Conservation (phyloP, 768 basidiomycete genomes). For the Hysterangium stoloniferum region DNA sequence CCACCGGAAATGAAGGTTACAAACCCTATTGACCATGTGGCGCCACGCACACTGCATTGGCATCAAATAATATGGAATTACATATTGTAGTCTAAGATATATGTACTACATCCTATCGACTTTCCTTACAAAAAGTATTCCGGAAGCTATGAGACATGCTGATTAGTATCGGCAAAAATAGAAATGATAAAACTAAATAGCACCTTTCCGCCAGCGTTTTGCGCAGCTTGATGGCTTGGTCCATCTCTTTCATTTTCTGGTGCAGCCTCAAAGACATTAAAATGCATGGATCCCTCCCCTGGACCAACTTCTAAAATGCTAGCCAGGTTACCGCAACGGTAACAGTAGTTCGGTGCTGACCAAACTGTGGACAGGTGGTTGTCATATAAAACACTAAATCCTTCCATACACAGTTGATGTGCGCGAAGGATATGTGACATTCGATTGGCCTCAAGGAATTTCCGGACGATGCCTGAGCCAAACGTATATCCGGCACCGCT, state of each 20-base stretch:
- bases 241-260: constrained; percentile 96
- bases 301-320: constrained; percentile 95
- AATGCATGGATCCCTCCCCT: constrained; percentile 69
- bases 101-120: no score
- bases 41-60: constrained; percentile 10
- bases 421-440: constrained; percentile 98
- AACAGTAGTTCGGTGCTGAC: constrained; percentile 98
- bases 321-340: constrained; percentile 95
- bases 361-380: constrained; percentile 95
- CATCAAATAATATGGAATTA: constrained; percentile 1
- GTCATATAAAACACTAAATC: constrained; percentile 95
- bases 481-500: constrained; percentile 99
- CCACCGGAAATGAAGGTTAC: no score
- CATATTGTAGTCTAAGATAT: constrained; percentile 1
- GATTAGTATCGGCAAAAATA: constrained; percentile 5
- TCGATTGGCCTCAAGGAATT: constrained; percentile 91
- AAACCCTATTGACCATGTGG: no score
- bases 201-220: constrained; percentile 69
- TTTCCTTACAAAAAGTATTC: constrained; percentile 60
- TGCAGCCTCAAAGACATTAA: constrained; percentile 98
- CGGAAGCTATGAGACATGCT: constrained; percentile 45
- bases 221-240: constrained; percentile 68
- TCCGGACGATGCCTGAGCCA: constrained; percentile 94
- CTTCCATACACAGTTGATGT: constrained; percentile 99
- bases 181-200: constrained; percentile 13